Percentiles rank a stretch among this genome's conserved stretches.
Conservation (phyloP, 1,139 yeast species). For the Diutina catenulata region DNA sequence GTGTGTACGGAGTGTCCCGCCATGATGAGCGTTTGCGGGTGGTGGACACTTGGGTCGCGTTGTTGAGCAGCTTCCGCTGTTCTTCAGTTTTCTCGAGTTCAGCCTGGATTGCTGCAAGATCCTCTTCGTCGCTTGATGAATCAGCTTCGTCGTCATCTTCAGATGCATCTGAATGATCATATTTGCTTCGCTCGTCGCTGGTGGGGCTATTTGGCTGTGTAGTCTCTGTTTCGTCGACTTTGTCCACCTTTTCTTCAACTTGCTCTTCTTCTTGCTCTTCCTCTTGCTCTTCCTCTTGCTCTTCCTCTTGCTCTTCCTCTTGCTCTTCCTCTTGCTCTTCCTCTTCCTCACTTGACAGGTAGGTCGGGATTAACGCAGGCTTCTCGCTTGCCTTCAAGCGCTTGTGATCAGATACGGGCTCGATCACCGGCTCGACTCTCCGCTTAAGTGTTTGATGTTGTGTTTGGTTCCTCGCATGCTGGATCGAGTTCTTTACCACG, state of each 20-base stretch:
- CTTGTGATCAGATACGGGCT: neutral
- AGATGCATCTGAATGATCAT: no score
- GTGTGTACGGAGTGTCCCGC: neutral
- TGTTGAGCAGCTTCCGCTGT: no score
- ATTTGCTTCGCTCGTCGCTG: no score
- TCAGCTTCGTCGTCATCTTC: neutral
- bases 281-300: neutral
- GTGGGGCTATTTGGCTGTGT: no score
- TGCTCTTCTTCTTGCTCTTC: neutral
- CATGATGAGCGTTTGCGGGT: neutral
- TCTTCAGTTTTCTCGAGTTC: neutral
- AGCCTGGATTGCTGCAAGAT: neutral
- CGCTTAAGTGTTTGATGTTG: constrained; percentile 1
- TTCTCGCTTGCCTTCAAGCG: neutral
- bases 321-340: neutral
- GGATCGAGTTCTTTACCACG: neutral
- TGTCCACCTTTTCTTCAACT: no score
- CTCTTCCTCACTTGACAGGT: neutral
- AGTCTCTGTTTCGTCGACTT: no score
- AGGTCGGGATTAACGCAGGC: neutral
- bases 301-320: neutral
- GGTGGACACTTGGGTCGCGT: neutral
- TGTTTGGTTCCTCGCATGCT: constrained; percentile 3
- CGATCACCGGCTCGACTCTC: neutral
- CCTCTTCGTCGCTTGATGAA: constrained; percentile 3